Evolutionary conservation across 495 filamentous ascomycete genomes (phyloP), one percentile per base, ranked within the genome.

Genomic region (Elasticomyces elasticus): DNA sequence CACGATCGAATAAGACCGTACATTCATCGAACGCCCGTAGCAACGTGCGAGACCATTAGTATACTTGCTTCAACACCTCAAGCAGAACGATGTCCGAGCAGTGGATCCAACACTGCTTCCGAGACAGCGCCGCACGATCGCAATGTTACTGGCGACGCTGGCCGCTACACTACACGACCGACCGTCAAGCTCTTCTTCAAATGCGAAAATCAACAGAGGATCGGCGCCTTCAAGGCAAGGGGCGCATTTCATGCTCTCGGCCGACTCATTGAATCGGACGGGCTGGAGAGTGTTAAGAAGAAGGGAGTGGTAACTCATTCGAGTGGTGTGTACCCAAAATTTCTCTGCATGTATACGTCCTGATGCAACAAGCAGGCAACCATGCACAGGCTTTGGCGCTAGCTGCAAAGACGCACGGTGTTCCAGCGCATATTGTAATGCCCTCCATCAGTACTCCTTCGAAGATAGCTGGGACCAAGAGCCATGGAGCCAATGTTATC

Each of bases 341-440:
- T 5, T 19, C 17, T 45, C 3, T 15, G 42, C 11, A 23, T 10
- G 5, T 45, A 45, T 19, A 6, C 3, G 42, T 9, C 11, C 42
- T 45, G 5, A 45, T 45, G 19, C 20, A 5, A 17, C 42, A 45
- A 26, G 20, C 46, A 88, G 90, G 91, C 25, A 97, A 98, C 72
- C 92, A 98, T 69, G 92, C 92, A 0, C 89, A 94, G 78, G 92
- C 92, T 19, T 83, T 97, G 51, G 80, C 92, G 3, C 81, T 96
- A 33, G 92, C 92, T 0, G 88, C 92, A 6, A 76, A 72, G 17
- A 80, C 78, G 10, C 72, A 79, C 56, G 60, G 69, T 15, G 73
- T 86, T 58, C 80, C 82, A 1, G 85, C 88, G 0, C 76, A 88
- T 70, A 86, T 98, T 59, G 81, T 97, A 38, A 98, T 98, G 92